Evolutionary conservation across 306 rosid genomes (phyloP).

Genomic region (Rosa rugosa): DNA sequence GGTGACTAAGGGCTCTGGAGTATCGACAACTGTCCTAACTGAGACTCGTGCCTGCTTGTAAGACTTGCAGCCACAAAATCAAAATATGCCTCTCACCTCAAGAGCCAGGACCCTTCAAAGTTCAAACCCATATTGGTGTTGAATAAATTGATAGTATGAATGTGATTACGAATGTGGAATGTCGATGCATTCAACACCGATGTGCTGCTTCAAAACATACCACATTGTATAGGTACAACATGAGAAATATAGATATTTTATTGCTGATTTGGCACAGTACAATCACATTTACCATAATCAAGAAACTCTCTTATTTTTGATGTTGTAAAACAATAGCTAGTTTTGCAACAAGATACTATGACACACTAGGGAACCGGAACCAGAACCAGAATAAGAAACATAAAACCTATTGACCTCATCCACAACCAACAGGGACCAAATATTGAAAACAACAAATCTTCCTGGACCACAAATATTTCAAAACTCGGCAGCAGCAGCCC

Average conservation of each 20-base stretch:
- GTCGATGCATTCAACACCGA: too few relatives aligned
- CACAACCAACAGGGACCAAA: conserved; percentile 36
- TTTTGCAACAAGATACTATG: conserved; percentile 17
- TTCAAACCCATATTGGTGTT: too few relatives aligned
- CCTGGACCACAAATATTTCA: conserved; percentile 2
- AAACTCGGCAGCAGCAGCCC: neutral
- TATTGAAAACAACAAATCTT: neutral
- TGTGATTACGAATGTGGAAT: too few relatives aligned
- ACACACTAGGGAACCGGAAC: neutral
- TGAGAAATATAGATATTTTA: neutral
- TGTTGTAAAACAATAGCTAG: neutral
- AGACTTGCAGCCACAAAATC: neutral
- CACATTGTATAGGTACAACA: neutral
- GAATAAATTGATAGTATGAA: too few relatives aligned
- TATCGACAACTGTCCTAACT: conserved; percentile 33
- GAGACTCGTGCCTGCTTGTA: neutral
- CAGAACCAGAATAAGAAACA: conserved; percentile 5
- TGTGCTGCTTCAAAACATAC: neutral
- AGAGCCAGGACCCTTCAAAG: too few relatives aligned
- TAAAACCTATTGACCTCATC: conserved; percentile 37
- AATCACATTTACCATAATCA: conserved; percentile 7
- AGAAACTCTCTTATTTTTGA: conserved; percentile 15
- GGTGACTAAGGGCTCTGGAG: conserved; percentile 8
- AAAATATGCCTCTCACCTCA: neutral
- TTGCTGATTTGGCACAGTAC: neutral